Percentiles rank a stretch among this genome's conserved stretches.
These are phyloP conservation scores for Naganishia albida DNA, from an alignment of 1,284 basidiomycete genomes.

Conservation along the genomic window DNA sequence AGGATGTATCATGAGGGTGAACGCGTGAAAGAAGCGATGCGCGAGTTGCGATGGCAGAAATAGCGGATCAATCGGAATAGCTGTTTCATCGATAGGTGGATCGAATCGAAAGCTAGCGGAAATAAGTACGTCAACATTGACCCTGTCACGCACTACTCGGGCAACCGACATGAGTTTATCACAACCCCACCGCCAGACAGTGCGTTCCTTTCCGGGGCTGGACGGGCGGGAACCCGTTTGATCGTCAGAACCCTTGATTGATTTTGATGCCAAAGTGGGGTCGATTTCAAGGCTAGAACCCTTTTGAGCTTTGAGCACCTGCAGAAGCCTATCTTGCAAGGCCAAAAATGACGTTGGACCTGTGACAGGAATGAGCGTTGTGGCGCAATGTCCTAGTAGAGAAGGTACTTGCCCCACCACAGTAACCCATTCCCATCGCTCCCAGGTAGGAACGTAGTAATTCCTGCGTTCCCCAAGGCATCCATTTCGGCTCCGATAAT, in stretches of 20 bases:
- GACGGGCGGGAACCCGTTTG: background rate
- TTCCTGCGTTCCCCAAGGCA: conserved; percentile 29
- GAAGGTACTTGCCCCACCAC: conserved; percentile 26
- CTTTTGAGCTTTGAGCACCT: conserved; percentile 14
- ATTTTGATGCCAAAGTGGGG: background rate
- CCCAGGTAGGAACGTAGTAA: conserved; percentile 22
- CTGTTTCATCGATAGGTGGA: conserved; percentile 20
- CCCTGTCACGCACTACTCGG: background rate
- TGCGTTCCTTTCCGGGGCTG: background rate
- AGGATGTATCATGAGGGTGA: conserved; percentile 23
- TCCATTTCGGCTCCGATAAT: conserved; percentile 22
- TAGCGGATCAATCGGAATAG: conserved; percentile 23
- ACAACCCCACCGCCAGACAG: conserved; percentile 21
- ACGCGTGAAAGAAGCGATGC: conserved; percentile 29
- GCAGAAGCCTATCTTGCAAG: conserved; percentile 19
- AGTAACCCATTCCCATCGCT: conserved; percentile 3
- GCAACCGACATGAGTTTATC: conserved; percentile 18
- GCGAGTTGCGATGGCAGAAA: conserved; percentile 30
- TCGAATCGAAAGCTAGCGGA: conserved; percentile 12
- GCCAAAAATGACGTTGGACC: conserved; percentile 22
- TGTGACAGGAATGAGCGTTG: background rate
- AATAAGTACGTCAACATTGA: background rate
- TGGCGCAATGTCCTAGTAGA: background rate
- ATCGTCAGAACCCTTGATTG: background rate
- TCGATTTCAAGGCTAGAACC: background rate